Conservation (phyloP, 495 filamentous ascomycete genomes). For the Podospora anserina region DNA sequence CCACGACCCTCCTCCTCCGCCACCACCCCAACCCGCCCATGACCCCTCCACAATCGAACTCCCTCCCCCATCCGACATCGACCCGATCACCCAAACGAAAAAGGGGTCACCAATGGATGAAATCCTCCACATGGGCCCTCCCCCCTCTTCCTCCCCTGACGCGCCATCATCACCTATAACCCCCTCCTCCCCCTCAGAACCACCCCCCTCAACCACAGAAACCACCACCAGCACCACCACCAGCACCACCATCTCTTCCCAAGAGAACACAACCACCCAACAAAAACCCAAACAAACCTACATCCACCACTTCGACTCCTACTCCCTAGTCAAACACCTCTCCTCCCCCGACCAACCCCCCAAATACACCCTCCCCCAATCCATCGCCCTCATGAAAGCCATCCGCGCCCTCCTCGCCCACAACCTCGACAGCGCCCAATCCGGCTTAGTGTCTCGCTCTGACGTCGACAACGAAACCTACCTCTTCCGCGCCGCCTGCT, state of each 20-base stretch:
- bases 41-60: slow-evolving; percentile 22
- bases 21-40: neutral
- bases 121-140: slow-evolving; percentile 58
- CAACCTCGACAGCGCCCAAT: slow-evolving; percentile 75
- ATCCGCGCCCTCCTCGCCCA: slow-evolving; percentile 69
- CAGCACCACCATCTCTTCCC: neutral
- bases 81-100: slow-evolving; percentile 20
- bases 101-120: slow-evolving; percentile 57
- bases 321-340: slow-evolving; percentile 76
- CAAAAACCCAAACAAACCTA: slow-evolving; percentile 55
- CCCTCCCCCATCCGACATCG: slow-evolving; percentile 22
- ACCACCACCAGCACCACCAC: neutral
- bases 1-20: neutral
- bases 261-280: neutral
- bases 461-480: slow-evolving; percentile 88
- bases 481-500: slow-evolving; percentile 90
- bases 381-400: slow-evolving; percentile 82
- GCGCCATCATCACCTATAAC: slow-evolving; percentile 1
- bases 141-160: slow-evolving; percentile 39
- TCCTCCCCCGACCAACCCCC: slow-evolving; percentile 34
- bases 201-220: slow-evolving; percentile 10
- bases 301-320: slow-evolving; percentile 96
- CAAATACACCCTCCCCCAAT: slow-evolving; percentile 66
- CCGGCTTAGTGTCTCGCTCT: slow-evolving; percentile 71
- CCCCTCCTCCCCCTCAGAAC: slow-evolving; percentile 14